Evolutionary conservation across 2,329 filamentous ascomycete genomes (phyloP).

Genomic region (Cordyceps farinosa): DNA sequence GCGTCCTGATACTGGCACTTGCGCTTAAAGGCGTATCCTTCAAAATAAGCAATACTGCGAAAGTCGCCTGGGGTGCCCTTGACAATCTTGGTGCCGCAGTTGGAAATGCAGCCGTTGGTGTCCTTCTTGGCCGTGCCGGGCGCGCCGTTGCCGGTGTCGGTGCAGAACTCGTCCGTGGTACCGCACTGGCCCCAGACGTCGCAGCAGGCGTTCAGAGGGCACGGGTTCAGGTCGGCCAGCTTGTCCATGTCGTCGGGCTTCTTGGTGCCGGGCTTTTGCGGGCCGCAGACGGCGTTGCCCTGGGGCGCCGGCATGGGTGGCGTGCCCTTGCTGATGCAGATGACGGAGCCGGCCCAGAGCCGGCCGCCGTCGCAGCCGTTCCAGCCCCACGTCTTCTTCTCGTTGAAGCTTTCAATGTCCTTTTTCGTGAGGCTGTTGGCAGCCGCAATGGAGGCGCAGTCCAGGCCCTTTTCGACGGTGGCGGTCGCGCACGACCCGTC

Average conservation of each 20-base stretch:
- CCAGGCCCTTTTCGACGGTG: conserved; percentile 29
- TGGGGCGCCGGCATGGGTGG: conserved; percentile 23
- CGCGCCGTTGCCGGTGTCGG: conserved; percentile 10
- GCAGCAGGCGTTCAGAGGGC: conserved; percentile 29
- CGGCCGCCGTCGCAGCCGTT: conserved; percentile 21
- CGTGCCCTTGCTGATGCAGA: conserved; percentile 24
- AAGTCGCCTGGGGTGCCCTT: conserved; percentile 13
- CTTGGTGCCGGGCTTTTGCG: conserved; percentile 24
- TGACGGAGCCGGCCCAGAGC: conserved; percentile 18
- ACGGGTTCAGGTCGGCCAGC: conserved; percentile 28
- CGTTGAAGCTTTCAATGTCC: conserved; percentile 26
- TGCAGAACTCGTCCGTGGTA: conserved; percentile 37
- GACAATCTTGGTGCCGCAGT: conserved; percentile 28
- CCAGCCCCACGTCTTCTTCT: conserved; percentile 27
- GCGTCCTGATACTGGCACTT: conserved; percentile 23
- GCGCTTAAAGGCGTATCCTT: conserved; percentile 18
- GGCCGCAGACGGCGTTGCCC: conserved; percentile 24
- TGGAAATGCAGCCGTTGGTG: conserved; percentile 18
- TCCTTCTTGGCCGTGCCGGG: conserved; percentile 17
- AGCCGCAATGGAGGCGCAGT: conserved; percentile 31
- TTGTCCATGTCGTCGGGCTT: conserved; percentile 15
- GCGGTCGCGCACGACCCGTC: conserved; percentile 37
- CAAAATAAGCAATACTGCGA: conserved; percentile 24
- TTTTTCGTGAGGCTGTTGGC: conserved; percentile 20
- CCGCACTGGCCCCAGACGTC: conserved; percentile 41